Conservation (phyloP, 179 eudicot species). For the Patellifolia procumbens region DNA sequence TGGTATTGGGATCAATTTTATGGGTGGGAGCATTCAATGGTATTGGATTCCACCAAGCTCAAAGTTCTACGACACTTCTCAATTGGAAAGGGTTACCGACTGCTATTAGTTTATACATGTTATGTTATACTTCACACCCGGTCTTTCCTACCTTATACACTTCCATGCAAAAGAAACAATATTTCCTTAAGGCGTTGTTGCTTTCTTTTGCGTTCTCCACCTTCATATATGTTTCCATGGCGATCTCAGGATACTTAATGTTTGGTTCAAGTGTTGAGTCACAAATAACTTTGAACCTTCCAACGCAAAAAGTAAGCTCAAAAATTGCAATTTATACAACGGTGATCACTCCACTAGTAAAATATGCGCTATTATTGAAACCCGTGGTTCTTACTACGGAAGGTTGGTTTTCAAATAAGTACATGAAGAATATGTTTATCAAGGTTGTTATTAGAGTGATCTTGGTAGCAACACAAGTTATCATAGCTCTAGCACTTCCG, state of each 20-base stretch:
- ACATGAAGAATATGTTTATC: background rate
- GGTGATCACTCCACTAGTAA: background rate
- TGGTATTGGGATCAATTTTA: background rate
- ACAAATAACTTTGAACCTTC: background rate
- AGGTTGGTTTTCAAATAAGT: background rate
- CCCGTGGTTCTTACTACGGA: background rate
- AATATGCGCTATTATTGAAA: background rate
- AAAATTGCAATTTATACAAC: background rate
- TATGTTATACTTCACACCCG: background rate
- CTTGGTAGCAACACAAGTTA: conserved; percentile 3
- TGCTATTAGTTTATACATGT: background rate
- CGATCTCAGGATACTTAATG: background rate
- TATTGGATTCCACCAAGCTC: background rate
- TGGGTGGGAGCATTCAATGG: background rate
- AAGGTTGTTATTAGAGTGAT: background rate
- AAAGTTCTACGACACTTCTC: background rate
- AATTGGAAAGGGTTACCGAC: background rate
- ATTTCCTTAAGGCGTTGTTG: background rate
- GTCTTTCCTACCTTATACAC: background rate
- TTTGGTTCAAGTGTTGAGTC: background rate
- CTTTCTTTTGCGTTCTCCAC: background rate
- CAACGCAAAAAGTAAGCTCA: background rate
- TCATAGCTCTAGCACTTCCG: background rate
- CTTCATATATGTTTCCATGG: background rate
- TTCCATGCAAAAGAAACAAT: background rate